These are phyloP conservation scores for Lentinula novae-zelandiae DNA, from an alignment of 1,284 basidiomycete species.

Conservation along the genomic window DNA sequence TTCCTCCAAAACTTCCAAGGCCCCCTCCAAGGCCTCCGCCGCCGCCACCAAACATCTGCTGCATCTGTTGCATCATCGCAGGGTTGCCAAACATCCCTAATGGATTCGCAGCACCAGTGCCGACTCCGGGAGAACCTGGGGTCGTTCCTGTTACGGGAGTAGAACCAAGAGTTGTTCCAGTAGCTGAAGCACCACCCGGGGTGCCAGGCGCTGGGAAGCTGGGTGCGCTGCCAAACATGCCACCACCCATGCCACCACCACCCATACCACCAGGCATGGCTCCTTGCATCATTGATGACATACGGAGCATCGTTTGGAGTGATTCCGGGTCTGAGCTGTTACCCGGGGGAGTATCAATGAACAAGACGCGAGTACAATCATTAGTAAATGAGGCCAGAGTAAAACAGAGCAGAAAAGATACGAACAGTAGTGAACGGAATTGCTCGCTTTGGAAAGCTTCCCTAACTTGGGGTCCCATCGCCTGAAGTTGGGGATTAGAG, in stretches of 20 bases:
- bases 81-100: conserved; percentile 19
- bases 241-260: conserved; percentile 24
- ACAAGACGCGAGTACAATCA: neutral
- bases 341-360: neutral
- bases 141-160: conserved; percentile 15
- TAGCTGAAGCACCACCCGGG: conserved; percentile 24
- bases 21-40: conserved; percentile 27
- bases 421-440: conserved; percentile 79
- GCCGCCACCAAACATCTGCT: conserved; percentile 15
- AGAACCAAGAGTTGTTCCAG: conserved; percentile 22
- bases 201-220: conserved; percentile 61
- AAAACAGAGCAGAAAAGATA: conserved; percentile 14
- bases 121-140: conserved; percentile 1
- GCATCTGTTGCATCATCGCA: conserved; percentile 14
- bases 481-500: conserved; percentile 73
- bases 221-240: conserved; percentile 15
- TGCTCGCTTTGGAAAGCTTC: conserved; percentile 78
- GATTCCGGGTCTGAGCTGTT: conserved; percentile 71
- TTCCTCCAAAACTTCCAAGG: conserved; percentile 35
- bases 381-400: neutral
- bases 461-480: conserved; percentile 79
- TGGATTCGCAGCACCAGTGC: conserved; percentile 15
- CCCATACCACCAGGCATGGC: conserved; percentile 23
- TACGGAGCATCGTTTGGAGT: conserved; percentile 80
- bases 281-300: conserved; percentile 61